phyloP scores from a whole-genome alignment of 768 basidiomycete genomes.

The Lentinula detonsa region DNA sequence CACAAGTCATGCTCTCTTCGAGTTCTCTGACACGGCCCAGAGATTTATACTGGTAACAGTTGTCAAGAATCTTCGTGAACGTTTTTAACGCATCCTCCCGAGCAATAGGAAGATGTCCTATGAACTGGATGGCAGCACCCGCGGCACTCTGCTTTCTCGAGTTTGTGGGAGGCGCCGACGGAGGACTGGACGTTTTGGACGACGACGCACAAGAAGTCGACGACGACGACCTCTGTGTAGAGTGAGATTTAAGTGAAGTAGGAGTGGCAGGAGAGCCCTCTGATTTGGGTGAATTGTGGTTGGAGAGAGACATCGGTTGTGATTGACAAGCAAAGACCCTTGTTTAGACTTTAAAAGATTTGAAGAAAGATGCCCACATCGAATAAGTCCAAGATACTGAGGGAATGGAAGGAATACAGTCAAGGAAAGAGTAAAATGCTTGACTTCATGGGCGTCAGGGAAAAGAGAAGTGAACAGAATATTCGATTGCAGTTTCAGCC shows the following conservation, averaged over 20 bases:
- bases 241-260: neutral
- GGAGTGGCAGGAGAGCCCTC: slow-evolving; percentile 16
- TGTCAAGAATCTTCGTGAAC: slow-evolving; percentile 69
- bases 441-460: neutral
- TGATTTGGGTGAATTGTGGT: slow-evolving; percentile 21
- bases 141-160: slow-evolving; percentile 27
- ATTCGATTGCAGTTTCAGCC: neutral
- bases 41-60: slow-evolving; percentile 83
- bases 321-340: slow-evolving; percentile 1
- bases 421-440: neutral
- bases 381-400: neutral
- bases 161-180: slow-evolving; percentile 17
- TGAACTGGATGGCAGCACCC: slow-evolving; percentile 51
- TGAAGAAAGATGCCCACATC: neutral
- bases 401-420: neutral
- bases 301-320: slow-evolving; percentile 12
- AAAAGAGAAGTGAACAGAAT: neutral
- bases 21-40: slow-evolving; percentile 86
- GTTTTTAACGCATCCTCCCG: slow-evolving; percentile 64
- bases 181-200: slow-evolving; percentile 1
- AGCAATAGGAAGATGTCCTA: slow-evolving; percentile 75
- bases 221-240: slow-evolving; percentile 8
- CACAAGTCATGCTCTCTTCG: slow-evolving; percentile 92
- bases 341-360: neutral
- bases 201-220: neutral